A percentile compares a stretch with the other conserved stretches of the same genome.
Evolutionary conservation across 257 asterid genomes (phyloP).

Genomic region (Solanum gandarillasii): DNA sequence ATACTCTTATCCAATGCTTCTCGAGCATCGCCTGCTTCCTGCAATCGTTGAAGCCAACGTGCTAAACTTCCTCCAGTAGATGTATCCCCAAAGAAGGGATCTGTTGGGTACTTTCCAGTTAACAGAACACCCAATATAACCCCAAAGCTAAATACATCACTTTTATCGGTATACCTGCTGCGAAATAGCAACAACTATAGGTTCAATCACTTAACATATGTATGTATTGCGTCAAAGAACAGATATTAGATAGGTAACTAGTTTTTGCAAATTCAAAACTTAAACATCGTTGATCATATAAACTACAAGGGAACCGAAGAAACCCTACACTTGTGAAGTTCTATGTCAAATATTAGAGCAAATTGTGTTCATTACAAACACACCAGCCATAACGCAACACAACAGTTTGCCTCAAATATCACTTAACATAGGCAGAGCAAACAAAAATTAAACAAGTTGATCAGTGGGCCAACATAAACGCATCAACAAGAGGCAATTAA

Average conservation of each 20-base stretch:
- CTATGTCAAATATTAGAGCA: neutral
- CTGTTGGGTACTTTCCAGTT: slow-evolving; percentile 73
- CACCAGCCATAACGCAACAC: neutral
- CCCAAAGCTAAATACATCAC: slow-evolving; percentile 93
- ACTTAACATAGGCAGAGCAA: neutral
- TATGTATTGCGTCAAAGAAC: neutral
- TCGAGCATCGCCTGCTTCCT: slow-evolving; percentile 73
- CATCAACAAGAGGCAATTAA: neutral
- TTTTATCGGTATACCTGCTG: slow-evolving; percentile 73
- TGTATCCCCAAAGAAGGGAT: slow-evolving; percentile 48
- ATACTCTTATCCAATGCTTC: slow-evolving; percentile 77
- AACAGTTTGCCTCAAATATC: neutral
- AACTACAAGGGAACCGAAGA: neutral
- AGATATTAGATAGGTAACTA: neutral
- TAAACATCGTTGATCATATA: neutral
- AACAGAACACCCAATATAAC: slow-evolving; percentile 61
- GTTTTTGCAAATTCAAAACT: neutral
- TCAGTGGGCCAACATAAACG: neutral
- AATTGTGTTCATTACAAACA: neutral
- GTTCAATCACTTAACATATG: neutral
- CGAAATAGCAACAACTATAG: neutral
- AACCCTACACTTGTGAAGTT: neutral
- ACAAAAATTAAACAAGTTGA: neutral
- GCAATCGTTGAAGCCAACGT: slow-evolving; percentile 68
- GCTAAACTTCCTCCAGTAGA: slow-evolving; percentile 61